A percentile compares a stretch with the other conserved stretches of the same genome.
Evolutionary conservation across 306 rosid genomes (phyloP).

Genomic region (Malus asiatica): DNA sequence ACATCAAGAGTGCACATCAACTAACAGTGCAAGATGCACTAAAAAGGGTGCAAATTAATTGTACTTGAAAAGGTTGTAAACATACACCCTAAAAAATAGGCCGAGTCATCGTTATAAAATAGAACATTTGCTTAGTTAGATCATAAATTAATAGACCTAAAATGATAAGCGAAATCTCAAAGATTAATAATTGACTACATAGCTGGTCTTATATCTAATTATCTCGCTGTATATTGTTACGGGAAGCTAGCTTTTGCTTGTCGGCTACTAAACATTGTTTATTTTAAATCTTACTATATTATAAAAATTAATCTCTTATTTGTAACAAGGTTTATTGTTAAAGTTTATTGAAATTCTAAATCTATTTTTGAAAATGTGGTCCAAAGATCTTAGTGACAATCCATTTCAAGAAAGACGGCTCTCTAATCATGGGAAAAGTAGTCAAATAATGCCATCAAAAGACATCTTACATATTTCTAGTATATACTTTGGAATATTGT

Average conservation of each 20-base stretch:
- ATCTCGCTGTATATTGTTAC: not conserved
- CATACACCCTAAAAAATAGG: too few relatives aligned
- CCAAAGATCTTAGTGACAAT: not conserved
- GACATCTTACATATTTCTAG: not conserved
- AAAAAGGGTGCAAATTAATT: too few relatives aligned
- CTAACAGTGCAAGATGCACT: too few relatives aligned
- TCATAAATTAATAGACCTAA: too few relatives aligned
- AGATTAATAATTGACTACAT: too few relatives aligned
- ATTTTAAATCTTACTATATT: not conserved
- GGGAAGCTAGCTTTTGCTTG: not conserved
- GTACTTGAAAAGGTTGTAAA: too few relatives aligned
- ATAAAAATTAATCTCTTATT: not conserved
- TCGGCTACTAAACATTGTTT: not conserved
- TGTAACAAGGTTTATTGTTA: not conserved
- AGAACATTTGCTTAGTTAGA: too few relatives aligned
- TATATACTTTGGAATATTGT: not conserved
- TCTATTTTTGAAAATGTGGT: not conserved
- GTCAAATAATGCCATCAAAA: not conserved
- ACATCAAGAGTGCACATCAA: too few relatives aligned
- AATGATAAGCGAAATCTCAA: too few relatives aligned
- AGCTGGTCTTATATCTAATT: too few relatives aligned
- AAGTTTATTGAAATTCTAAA: not conserved
- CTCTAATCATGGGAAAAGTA: not conserved
- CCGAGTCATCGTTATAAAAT: too few relatives aligned
- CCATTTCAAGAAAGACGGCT: not conserved